Percentiles rank a stretch among this genome's conserved stretches.
Evolutionary conservation across 495 filamentous ascomycete genomes (phyloP).

Genomic region (Elaphomyces granulatus): DNA sequence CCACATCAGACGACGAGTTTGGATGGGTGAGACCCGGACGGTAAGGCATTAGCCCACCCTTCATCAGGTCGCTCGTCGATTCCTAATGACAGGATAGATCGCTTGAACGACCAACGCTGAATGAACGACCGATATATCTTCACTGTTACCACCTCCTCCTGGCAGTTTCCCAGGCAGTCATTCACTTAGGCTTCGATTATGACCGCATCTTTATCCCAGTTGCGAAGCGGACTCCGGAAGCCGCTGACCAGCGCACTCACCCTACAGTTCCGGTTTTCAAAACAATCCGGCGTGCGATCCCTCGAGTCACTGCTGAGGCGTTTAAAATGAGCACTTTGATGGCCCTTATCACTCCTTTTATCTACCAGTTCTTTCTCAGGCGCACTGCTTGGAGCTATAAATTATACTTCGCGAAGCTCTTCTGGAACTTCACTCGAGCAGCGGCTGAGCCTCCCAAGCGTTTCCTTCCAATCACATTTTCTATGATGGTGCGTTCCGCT

Average conservation of each 20-base stretch:
- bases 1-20: slow-evolving; percentile 46
- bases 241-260: slow-evolving; percentile 24
- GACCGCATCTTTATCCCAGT: slow-evolving; percentile 51
- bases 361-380: slow-evolving; percentile 54
- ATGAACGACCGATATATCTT: slow-evolving; percentile 77
- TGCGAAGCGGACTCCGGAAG: slow-evolving; percentile 19
- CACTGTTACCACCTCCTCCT: slow-evolving; percentile 52
- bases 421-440: slow-evolving; percentile 60
- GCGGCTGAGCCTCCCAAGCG: slow-evolving; percentile 40
- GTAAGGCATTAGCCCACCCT: slow-evolving; percentile 24
- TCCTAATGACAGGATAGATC: slow-evolving; percentile 15
- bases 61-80: background rate
- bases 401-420: slow-evolving; percentile 50
- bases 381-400: slow-evolving; percentile 49
- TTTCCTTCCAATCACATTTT: slow-evolving; percentile 41
- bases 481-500: slow-evolving; percentile 44
- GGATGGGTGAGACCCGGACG: slow-evolving; percentile 53
- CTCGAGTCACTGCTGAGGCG: slow-evolving; percentile 13
- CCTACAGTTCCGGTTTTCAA: slow-evolving; percentile 21
- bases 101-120: slow-evolving; percentile 64
- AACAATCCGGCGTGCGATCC: slow-evolving; percentile 17
- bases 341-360: slow-evolving; percentile 30
- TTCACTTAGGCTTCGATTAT: slow-evolving; percentile 61
- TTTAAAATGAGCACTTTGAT: slow-evolving; percentile 30
- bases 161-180: slow-evolving; percentile 49